Percentiles rank a stretch among this genome's conserved stretches.
Conservation (phyloP, 768 basidiomycete genomes). For the Termitomyces sp. region DNA sequence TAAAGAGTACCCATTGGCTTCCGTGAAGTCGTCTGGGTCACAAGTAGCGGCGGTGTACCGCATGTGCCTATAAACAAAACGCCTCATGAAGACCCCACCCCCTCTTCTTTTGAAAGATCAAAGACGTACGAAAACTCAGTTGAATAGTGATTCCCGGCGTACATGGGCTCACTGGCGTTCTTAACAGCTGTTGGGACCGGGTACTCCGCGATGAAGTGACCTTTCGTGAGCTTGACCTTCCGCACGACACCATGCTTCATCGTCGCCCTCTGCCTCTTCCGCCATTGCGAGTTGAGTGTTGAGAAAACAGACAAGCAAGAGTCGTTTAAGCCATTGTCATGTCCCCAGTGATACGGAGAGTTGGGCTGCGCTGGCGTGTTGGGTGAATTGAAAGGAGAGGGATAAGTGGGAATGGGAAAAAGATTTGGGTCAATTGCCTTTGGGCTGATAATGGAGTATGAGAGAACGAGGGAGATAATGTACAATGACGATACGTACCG, state of each 20-base stretch:
- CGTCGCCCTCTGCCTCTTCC: constrained; percentile 82
- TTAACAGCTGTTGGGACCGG: constrained; percentile 79
- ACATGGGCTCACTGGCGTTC: constrained; percentile 78
- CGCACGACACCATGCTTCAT: constrained; percentile 86
- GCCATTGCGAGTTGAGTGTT: constrained; percentile 48
- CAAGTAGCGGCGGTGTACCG: constrained; percentile 88
- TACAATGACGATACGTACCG: constrained; percentile 9
- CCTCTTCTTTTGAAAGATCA: background rate
- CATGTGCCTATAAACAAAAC: constrained; percentile 65
- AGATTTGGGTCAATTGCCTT: constrained; percentile 17
- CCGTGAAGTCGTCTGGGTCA: constrained; percentile 85
- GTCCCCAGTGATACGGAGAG: constrained; percentile 16
- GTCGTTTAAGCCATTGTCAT: constrained; percentile 14
- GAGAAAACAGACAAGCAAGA: constrained; percentile 52
- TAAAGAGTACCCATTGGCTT: constrained; percentile 78
- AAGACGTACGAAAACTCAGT: constrained; percentile 85
- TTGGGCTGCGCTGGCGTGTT: constrained; percentile 17
- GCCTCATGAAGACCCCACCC: background rate
- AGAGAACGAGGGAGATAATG: background rate
- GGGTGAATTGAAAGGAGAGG: constrained; percentile 17
- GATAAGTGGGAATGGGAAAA: constrained; percentile 17
- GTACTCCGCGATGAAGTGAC: constrained; percentile 90
- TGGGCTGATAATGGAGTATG: constrained; percentile 5
- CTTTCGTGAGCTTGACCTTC: constrained; percentile 88
- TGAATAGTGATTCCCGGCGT: constrained; percentile 57